Conservation (phyloP, 2,329 filamentous ascomycete species). For the Colletotrichum orchidophilum region DNA sequence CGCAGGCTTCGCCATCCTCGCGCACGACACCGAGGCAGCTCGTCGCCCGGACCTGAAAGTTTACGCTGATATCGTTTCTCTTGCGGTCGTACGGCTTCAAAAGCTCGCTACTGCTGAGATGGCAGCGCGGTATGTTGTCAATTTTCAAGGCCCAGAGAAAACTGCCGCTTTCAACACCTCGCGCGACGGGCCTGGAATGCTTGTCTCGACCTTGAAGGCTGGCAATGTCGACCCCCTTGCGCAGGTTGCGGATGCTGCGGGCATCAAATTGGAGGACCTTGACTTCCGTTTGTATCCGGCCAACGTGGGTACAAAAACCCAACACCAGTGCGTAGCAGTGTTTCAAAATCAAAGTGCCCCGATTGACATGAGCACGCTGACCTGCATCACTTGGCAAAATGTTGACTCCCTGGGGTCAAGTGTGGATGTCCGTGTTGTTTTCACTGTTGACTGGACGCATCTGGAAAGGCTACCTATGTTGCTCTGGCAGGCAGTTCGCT, state of each 20-base stretch:
- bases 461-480: background rate
- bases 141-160: conserved; percentile 1
- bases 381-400: conserved; percentile 43
- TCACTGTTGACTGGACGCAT: background rate
- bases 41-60: conserved; percentile 44
- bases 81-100: conserved; percentile 33
- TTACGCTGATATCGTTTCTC: conserved; percentile 43
- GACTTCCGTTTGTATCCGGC: conserved; percentile 45
- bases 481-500: background rate
- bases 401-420: conserved; percentile 10
- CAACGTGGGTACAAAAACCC: conserved; percentile 36
- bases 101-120: conserved; percentile 33
- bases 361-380: conserved; percentile 44
- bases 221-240: conserved; percentile 34
- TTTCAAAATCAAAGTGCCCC: conserved; percentile 43
- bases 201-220: conserved; percentile 35
- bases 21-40: conserved; percentile 40
- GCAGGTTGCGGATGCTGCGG: conserved; percentile 35
- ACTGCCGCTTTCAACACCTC: conserved; percentile 9
- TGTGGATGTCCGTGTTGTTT: conserved; percentile 5
- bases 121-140: conserved; percentile 33
- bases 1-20: conserved; percentile 45
- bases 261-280: conserved; percentile 35
- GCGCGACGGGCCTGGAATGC: conserved; percentile 39
- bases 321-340: conserved; percentile 42